phyloP scores from a whole-genome alignment of 129 eudicot species.

The Ambrosia trifida region DNA sequence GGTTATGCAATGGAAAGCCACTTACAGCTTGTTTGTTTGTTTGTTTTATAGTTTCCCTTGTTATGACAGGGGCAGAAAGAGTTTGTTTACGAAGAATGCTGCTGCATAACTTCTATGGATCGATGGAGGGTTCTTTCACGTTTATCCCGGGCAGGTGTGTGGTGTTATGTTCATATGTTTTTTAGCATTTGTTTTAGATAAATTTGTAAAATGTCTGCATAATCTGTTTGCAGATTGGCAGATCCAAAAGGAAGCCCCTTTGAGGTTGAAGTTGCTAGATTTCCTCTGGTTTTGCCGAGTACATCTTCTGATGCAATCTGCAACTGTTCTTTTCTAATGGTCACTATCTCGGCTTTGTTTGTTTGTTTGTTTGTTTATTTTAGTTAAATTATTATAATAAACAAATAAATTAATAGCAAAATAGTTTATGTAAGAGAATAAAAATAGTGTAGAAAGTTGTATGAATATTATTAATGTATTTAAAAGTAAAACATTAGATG shows the following conservation, averaged over 20 bases:
- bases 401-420: neutral
- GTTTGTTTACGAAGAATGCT: slow-evolving; percentile 82
- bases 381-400: too few relatives aligned
- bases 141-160: slow-evolving; percentile 79
- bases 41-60: slow-evolving; percentile 61
- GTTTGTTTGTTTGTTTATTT: too few relatives aligned
- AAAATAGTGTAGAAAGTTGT: too few relatives aligned
- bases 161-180: neutral
- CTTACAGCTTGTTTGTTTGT: neutral
- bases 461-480: too few relatives aligned
- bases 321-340: neutral
- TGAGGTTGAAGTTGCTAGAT: slow-evolving; percentile 62
- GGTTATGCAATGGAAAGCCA: slow-evolving; percentile 3
- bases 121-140: slow-evolving; percentile 83
- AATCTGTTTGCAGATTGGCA: slow-evolving; percentile 47
- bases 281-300: slow-evolving; percentile 78
- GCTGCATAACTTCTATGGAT: slow-evolving; percentile 63
- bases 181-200: neutral
- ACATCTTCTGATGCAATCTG: slow-evolving; percentile 71
- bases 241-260: slow-evolving; percentile 64
- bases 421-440: neutral
- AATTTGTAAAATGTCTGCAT: neutral
- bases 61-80: slow-evolving; percentile 64
- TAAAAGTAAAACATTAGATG: too few relatives aligned
- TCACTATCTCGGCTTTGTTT: neutral